Evolutionary conservation across 169 alveolate species (phyloP).

Genomic region (Neospora caninum): DNA sequence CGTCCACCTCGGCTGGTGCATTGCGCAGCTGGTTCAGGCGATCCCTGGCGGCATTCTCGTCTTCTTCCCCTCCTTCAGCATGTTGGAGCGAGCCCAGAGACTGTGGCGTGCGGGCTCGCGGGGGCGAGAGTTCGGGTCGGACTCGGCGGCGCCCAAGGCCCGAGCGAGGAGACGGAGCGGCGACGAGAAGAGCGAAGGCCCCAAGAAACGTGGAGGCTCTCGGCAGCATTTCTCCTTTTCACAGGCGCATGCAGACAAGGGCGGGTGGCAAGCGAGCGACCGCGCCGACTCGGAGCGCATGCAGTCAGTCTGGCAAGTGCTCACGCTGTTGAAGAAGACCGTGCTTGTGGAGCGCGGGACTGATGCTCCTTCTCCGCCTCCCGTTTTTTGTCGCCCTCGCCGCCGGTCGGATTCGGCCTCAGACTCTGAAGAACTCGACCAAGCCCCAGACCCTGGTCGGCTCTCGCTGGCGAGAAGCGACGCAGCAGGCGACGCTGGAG

Average conservation of each 20-base stretch:
- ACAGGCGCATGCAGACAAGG: no score
- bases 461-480: no score
- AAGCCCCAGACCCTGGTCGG: no score
- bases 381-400: no score
- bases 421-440: no score
- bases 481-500: not conserved
- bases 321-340: not conserved
- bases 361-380: not conserved
- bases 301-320: not conserved
- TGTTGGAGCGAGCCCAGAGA: constrained; percentile 49
- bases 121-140: not conserved
- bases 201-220: not conserved
- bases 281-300: not conserved
- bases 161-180: no score
- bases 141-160: no score
- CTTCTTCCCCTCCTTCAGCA: constrained; percentile 37
- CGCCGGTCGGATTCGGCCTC: no score
- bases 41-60: constrained; percentile 58
- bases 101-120: constrained; percentile 26
- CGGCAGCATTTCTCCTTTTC: no score
- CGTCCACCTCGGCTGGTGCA: constrained; percentile 32
- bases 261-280: not conserved
- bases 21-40: constrained; percentile 32
- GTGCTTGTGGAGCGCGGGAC: not conserved
- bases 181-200: not conserved